Evolutionary conservation across 257 asterid genomes (phyloP).

Genomic region (Forsythia suspensa): DNA sequence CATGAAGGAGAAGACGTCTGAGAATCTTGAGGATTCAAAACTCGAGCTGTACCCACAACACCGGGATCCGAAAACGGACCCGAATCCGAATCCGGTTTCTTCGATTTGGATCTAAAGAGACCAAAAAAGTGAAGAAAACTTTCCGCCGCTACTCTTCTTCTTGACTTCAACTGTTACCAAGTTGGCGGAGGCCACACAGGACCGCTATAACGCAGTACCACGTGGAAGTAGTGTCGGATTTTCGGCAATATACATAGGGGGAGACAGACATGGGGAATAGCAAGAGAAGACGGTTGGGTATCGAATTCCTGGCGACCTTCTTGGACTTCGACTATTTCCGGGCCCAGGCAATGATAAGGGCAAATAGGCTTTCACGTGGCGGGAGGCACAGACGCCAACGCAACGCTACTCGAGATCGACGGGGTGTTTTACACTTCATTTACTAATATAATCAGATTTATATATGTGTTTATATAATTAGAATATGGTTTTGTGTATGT

Average conservation of each 20-base stretch:
- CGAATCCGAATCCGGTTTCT: slow-evolving; percentile 30
- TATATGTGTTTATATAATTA: no score
- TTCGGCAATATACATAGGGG: slow-evolving; percentile 51
- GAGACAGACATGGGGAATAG: slow-evolving; percentile 53
- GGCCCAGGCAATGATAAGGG: slow-evolving; percentile 54
- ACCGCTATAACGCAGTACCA: slow-evolving; percentile 31
- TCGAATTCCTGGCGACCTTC: slow-evolving; percentile 44
- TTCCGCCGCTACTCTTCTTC: slow-evolving; percentile 24
- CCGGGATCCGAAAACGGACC: slow-evolving; percentile 32
- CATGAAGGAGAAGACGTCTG: slow-evolving; percentile 47
- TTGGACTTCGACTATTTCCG: slow-evolving; percentile 29
- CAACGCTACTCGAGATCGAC: slow-evolving; percentile 60
- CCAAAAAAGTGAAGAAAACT: slow-evolving; percentile 32
- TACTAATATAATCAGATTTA: background rate
- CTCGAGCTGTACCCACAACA: slow-evolving; percentile 11
- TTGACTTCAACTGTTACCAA: slow-evolving; percentile 9
- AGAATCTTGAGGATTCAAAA: slow-evolving; percentile 23
- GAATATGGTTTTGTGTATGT: no score
- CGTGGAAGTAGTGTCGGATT: slow-evolving; percentile 32
- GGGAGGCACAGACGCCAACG: slow-evolving; percentile 87
- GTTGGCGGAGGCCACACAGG: slow-evolving; percentile 37
- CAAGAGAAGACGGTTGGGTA: slow-evolving; percentile 27
- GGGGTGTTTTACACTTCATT: slow-evolving; percentile 79
- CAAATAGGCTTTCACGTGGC: slow-evolving; percentile 76
- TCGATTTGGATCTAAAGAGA: slow-evolving; percentile 49